Base-by-base conservation (phyloP, 768 basidiomycete genomes). In the Neoboletus subvelutipes region DNA sequence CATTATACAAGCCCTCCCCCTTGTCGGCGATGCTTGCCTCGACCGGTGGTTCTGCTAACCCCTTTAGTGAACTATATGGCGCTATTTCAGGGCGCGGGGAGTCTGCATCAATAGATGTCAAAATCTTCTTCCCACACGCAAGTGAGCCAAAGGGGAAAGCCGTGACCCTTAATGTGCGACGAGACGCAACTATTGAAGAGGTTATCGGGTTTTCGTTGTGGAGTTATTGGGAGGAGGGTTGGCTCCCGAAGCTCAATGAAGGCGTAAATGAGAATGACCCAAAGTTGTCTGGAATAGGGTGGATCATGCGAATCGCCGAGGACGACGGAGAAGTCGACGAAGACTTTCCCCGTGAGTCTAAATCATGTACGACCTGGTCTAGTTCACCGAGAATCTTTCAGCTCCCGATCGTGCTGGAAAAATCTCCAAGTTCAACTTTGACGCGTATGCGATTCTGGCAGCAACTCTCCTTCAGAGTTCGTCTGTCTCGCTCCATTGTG, bases 291-390 rank as follows among this genome's bases (percentile, higher is more conserved):
- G 89, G 92, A 0, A 78, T 90, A 4, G 94, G 92, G 1, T 99
- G 97, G 96, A 87, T 92, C 39, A 71, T 99, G 74, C 78, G 93
- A 56, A 94, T 98, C 53, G 91, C 94, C 1, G 97, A 99, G 65
- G 92, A 94, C 45, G 95, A 98, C 70, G 97, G 97, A 17, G 96
- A 98, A 71, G 93, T 98, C 1, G 97, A 99, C 69, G 97, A 98
- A 70, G 97, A 99, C 75, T 98, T 95, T 68, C 97, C 96, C 24
- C 90, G 95, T 96, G 70, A 64, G 91, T 79, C 17, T 34, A 6
- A n/a, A 36, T 1, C 28, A 20, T 17, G 12, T 15, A 24, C n/a
- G 7, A 15, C 41, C 20, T 18, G 28, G 7, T 34, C 24, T 17
- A n/a, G 33, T 55, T 64, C 24, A 57, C 39, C 33, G 7, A 53